A percentile compares a stretch with the other conserved stretches of the same genome.
phyloP scores from a whole-genome alignment of 1,139 yeast genomes.

The Hyphopichia pseudoburtonii region DNA sequence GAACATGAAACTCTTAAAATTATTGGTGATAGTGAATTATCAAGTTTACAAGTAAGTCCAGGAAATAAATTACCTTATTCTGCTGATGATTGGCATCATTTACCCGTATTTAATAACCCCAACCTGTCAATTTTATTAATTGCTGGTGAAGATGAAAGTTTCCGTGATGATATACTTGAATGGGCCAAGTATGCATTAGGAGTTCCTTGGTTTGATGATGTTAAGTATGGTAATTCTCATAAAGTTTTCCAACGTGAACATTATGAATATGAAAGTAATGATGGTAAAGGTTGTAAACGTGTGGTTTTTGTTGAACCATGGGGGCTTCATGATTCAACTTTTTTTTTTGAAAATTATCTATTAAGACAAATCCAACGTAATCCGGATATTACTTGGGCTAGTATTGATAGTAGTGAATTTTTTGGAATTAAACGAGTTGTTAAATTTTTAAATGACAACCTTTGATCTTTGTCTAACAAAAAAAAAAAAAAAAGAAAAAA shows the following conservation, averaged over 20 bases:
- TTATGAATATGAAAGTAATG: conserved; percentile 17
- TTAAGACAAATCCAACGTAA: conserved; percentile 11
- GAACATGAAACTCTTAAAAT: conserved; percentile 5
- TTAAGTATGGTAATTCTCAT: conserved; percentile 26
- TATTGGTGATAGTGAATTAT: conserved; percentile 11
- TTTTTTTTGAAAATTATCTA: conserved; percentile 32
- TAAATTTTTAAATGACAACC: conserved; percentile 26
- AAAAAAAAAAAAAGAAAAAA: not conserved
- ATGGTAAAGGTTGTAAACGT: conserved; percentile 15
- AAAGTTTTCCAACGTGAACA: conserved; percentile 18
- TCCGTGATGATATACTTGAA: conserved; percentile 41
- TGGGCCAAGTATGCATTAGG: conserved; percentile 37
- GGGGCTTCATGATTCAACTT: conserved; percentile 43
- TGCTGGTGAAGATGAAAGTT: conserved; percentile 44
- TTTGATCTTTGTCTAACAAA: conserved; percentile 8
- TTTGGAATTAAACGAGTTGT: conserved; percentile 29
- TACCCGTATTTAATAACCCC: conserved; percentile 30
- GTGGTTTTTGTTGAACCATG: conserved; percentile 38
- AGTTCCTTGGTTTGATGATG: conserved; percentile 20
- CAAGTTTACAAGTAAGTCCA: conserved; percentile 14
- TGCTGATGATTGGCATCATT: conserved; percentile 33
- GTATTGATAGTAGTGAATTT: conserved; percentile 20
- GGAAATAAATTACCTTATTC: conserved; percentile 13
- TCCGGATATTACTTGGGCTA: conserved; percentile 10
- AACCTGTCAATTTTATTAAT: conserved; percentile 30